These are phyloP conservation scores for Clavaria fumosa DNA, from an alignment of 768 basidiomycete species.

Conservation along the genomic window DNA sequence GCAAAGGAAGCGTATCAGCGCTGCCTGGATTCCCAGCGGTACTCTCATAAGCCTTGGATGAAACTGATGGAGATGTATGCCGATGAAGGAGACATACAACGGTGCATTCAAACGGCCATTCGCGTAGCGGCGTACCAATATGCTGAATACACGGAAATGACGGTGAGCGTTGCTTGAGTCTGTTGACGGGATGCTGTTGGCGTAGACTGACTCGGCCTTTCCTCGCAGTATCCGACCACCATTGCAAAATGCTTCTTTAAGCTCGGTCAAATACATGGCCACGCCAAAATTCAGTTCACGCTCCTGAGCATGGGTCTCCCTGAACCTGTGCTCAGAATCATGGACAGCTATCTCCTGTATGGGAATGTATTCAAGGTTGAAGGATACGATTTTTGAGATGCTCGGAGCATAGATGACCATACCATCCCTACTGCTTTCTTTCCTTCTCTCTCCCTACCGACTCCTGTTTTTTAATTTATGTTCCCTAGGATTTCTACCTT, in stretches of 20 bases:
- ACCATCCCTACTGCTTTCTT: no score
- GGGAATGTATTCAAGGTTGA: slow-evolving; percentile 81
- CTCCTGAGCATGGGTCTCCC: slow-evolving; percentile 90
- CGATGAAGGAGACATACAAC: slow-evolving; percentile 89
- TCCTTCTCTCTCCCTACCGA: no score
- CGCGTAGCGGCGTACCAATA: slow-evolving; percentile 86
- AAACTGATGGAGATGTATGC: slow-evolving; percentile 93
- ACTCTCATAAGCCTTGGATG: slow-evolving; percentile 84
- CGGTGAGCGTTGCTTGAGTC: slow-evolving; percentile 34
- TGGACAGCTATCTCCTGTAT: slow-evolving; percentile 84
- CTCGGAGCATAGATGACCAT: no score
- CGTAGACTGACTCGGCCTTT: slow-evolving; percentile 5
- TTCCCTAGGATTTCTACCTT: slow-evolving; percentile 2
- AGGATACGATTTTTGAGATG: slow-evolving; percentile 56
- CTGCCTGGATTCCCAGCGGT: slow-evolving; percentile 74
- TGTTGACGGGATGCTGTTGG: slow-evolving; percentile 2
- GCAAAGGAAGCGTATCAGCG: slow-evolving; percentile 97
- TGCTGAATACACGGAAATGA: slow-evolving; percentile 80
- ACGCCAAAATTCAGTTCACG: slow-evolving; percentile 87
- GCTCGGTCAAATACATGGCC: slow-evolving; percentile 83
- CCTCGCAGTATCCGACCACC: slow-evolving; percentile 66
- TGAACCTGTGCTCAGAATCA: slow-evolving; percentile 77
- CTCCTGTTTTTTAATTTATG: no score
- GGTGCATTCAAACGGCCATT: slow-evolving; percentile 83
- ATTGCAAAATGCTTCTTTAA: slow-evolving; percentile 89